phyloP scores from a whole-genome alignment of 805 yeast genomes.

The Saccharomycopsis microspora region DNA sequence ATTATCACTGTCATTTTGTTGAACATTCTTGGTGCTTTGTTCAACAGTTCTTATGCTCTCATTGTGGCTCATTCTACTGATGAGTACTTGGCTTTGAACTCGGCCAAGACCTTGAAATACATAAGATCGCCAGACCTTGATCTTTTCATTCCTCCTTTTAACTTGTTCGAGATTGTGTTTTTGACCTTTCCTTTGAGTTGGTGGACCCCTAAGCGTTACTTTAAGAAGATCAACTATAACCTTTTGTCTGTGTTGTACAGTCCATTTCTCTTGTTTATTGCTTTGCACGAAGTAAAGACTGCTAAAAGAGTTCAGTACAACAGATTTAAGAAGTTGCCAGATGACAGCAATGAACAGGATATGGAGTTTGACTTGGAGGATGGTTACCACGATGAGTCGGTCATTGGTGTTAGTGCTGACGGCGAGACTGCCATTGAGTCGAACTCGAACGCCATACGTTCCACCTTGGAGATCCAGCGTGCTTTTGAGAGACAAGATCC shows the following conservation, averaged over 20 bases:
- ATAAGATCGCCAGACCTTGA: slow-evolving; percentile 84
- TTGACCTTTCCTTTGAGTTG: slow-evolving; percentile 30
- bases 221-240: slow-evolving; percentile 34
- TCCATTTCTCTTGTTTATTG: slow-evolving; percentile 51
- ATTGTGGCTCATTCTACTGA: slow-evolving; percentile 75
- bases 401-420: slow-evolving; percentile 16
- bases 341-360: slow-evolving; percentile 27
- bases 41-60: slow-evolving; percentile 71
- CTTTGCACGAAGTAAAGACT: slow-evolving; percentile 50
- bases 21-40: slow-evolving; percentile 78
- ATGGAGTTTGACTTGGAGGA: slow-evolving; percentile 21
- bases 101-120: slow-evolving; percentile 73
- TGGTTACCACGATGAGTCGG: slow-evolving; percentile 24
- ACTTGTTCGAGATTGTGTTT: slow-evolving; percentile 52
- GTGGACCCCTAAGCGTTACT: slow-evolving; percentile 24
- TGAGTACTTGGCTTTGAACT: slow-evolving; percentile 76
- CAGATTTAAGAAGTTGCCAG: slow-evolving; percentile 27
- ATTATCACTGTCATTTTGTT: slow-evolving; percentile 64
- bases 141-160: slow-evolving; percentile 78
- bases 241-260: slow-evolving; percentile 58
- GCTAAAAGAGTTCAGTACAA: slow-evolving; percentile 34
- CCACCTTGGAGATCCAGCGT: slow-evolving; percentile 34
- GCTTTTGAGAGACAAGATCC: slow-evolving; percentile 63
- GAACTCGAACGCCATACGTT: slow-evolving; percentile 4
- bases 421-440: neutral